Percentiles rank a stretch among this genome's conserved stretches.
Evolutionary conservation across 139 green algal species (phyloP).

Genomic region (Tetradesmus obliquus): DNA sequence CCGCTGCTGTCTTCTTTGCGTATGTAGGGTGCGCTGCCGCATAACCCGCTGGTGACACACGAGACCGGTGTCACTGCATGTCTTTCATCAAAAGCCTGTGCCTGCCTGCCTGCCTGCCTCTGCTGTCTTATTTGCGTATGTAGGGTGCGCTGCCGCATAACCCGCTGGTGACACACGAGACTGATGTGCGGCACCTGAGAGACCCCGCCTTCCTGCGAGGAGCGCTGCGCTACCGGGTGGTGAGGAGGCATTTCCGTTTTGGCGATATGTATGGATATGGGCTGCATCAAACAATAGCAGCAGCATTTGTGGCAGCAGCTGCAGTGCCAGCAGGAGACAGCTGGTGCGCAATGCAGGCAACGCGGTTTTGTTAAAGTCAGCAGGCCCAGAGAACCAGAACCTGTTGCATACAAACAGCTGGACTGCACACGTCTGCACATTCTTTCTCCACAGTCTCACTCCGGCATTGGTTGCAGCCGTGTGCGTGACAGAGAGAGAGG

Average conservation of each 20-base stretch:
- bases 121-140: not conserved
- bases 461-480: too few species aligned
- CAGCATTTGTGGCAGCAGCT: too few species aligned
- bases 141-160: constrained; percentile 78
- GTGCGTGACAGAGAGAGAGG: too few species aligned
- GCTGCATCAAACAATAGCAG: too few species aligned
- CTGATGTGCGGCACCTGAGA: constrained; percentile 72
- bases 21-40: constrained; percentile 66
- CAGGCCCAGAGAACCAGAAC: too few species aligned
- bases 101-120: not conserved
- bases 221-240: constrained; percentile 52
- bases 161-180: constrained; percentile 85
- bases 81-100: not conserved
- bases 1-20: not conserved
- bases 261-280: too few species aligned
- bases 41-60: constrained; percentile 86
- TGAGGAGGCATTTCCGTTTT: not conserved
- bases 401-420: too few species aligned
- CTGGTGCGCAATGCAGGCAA: too few species aligned
- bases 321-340: too few species aligned
- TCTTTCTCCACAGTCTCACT: too few species aligned
- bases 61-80: constrained; percentile 63
- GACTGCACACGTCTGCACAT: too few species aligned
- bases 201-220: constrained; percentile 77
- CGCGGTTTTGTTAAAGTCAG: too few species aligned